Evolutionary conservation across 345 rosid genomes (phyloP).

Genomic region (Salix dunnii): DNA sequence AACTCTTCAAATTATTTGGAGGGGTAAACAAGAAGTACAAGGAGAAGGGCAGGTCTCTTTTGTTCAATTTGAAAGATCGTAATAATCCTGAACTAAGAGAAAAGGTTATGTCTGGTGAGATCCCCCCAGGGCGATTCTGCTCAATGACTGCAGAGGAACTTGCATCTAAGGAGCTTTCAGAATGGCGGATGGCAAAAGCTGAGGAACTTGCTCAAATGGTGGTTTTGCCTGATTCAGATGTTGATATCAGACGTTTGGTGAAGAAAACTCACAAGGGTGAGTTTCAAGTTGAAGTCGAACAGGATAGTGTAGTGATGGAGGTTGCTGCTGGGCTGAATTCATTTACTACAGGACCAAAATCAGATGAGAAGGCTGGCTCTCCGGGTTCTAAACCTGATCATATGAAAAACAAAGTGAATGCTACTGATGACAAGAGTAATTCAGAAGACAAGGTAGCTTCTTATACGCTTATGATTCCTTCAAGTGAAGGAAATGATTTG

Average conservation of each 20-base stretch:
- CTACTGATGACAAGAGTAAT: conserved; percentile 33
- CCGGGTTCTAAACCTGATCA: conserved; percentile 19
- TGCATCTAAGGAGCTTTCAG: conserved; percentile 89
- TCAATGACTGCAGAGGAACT: conserved; percentile 92
- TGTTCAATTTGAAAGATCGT: conserved; percentile 86
- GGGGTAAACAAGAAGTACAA: conserved; percentile 96
- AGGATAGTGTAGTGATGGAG: conserved; percentile 52
- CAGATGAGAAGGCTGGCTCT: conserved; percentile 26
- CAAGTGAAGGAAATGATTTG: conserved; percentile 48
- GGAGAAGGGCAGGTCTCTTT: conserved; percentile 83
- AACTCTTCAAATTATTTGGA: conserved; percentile 73
- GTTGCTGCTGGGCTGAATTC: conserved; percentile 53
- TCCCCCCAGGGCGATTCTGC: conserved; percentile 63
- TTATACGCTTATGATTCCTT: conserved; percentile 51
- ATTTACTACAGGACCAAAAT: conserved; percentile 23
- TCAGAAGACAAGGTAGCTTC: conserved; percentile 25
- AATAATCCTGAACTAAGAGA: conserved; percentile 84
- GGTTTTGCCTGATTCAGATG: conserved; percentile 70
- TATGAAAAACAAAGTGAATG: conserved; percentile 29
- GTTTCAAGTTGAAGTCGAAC: conserved; percentile 76
- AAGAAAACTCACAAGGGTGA: conserved; percentile 97
- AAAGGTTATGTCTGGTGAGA: conserved; percentile 69
- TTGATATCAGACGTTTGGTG: conserved; percentile 69
- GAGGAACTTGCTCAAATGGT: conserved; percentile 94
- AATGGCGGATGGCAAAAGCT: conserved; percentile 95